phyloP scores from a whole-genome alignment of 768 basidiomycete species.

The Hemileccinum impolitum region DNA sequence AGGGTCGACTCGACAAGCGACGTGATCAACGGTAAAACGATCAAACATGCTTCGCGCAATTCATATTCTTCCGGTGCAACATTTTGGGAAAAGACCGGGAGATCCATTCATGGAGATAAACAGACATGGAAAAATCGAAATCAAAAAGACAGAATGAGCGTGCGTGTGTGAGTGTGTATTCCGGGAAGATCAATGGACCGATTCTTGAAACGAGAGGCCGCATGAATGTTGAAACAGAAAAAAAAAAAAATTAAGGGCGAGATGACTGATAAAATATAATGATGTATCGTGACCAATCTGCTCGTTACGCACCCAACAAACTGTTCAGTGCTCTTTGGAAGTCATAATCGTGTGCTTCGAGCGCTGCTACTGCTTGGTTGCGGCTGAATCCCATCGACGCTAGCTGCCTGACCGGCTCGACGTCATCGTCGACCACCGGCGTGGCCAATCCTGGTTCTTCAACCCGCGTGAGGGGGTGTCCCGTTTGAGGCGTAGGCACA shows the following conservation, averaged over 20 bases:
- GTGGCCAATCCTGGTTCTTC: conserved; percentile 43
- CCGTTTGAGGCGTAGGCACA: conserved; percentile 33
- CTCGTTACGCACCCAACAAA: conserved; percentile 44
- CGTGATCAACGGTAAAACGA: neutral
- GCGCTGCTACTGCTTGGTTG: conserved; percentile 72
- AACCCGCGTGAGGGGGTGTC: conserved; percentile 39
- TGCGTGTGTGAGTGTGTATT: conserved; percentile 29
- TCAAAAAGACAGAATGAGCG: conserved; percentile 28
- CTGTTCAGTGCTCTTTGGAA: conserved; percentile 75
- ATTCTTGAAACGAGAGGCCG: conserved; percentile 17
- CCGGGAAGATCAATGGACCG: conserved; percentile 16
- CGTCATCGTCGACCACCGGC: conserved; percentile 66
- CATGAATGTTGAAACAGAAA: neutral
- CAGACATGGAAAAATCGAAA: conserved; percentile 1
- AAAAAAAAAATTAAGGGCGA: neutral
- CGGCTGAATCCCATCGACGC: conserved; percentile 91
- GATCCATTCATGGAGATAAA: conserved; percentile 14
- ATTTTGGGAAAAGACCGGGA: conserved; percentile 10
- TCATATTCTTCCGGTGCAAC: neutral
- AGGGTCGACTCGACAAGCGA: neutral
- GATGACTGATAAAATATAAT: conserved; percentile 15
- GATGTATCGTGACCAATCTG: conserved; percentile 5
- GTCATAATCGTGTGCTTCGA: conserved; percentile 84
- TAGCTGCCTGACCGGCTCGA: conserved; percentile 73
- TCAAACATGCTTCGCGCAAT: neutral